Evolutionary conservation across 2,329 filamentous ascomycete species (phyloP).

Genomic region (Aspergillus vadensis): DNA sequence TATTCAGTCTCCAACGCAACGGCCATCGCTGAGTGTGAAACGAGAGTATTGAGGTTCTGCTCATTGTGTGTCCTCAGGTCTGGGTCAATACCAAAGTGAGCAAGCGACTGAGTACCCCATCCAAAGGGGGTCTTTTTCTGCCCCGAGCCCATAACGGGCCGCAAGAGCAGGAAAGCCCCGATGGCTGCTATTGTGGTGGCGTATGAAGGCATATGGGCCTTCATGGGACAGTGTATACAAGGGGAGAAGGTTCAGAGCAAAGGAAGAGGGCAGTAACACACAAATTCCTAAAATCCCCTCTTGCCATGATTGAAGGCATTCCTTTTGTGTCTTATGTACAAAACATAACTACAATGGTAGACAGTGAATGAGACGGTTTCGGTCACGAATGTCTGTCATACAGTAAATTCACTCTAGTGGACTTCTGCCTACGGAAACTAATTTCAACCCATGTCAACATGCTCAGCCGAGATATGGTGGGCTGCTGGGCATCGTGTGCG

Average conservation of each 20-base stretch:
- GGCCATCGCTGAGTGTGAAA: constrained; percentile 3
- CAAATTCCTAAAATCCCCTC: neutral
- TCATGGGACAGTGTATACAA: neutral
- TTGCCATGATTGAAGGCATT: neutral
- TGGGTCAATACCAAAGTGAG: neutral
- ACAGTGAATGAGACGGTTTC: constrained; percentile 6
- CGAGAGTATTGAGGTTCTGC: neutral
- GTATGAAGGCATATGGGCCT: neutral
- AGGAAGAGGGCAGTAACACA: neutral
- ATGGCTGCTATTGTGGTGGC: neutral
- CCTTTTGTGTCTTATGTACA: neutral
- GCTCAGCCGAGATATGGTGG: constrained; percentile 1
- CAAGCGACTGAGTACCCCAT: neutral
- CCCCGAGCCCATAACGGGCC: neutral
- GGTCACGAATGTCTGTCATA: neutral
- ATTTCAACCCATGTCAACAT: neutral
- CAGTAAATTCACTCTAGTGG: neutral
- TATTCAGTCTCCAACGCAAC: neutral
- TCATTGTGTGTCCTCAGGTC: neutral
- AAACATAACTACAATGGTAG: neutral
- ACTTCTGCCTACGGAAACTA: neutral
- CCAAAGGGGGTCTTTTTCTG: neutral
- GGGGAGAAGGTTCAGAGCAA: neutral
- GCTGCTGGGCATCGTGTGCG: constrained; percentile 13
- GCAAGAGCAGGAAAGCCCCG: neutral